These are phyloP conservation scores for Pochonia chlamydosporia DNA, from an alignment of 2,329 filamentous ascomycete genomes.

Conservation along the genomic window DNA sequence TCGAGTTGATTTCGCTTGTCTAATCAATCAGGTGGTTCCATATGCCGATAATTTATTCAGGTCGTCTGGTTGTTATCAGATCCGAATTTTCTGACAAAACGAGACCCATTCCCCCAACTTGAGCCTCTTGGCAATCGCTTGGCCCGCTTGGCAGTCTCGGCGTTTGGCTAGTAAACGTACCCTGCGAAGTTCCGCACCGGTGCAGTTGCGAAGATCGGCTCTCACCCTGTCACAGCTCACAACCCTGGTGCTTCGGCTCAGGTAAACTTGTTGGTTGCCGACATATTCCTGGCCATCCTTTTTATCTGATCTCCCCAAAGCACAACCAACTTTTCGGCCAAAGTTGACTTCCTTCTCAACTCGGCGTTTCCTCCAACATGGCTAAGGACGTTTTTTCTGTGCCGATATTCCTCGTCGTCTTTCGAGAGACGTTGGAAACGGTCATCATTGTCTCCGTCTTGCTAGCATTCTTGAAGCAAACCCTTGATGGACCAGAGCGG, in stretches of 20 bases:
- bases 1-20: not conserved
- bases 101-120: not conserved
- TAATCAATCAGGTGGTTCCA: conserved; percentile 7
- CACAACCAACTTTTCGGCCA: not conserved
- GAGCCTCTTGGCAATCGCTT: not conserved
- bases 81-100: conserved; percentile 1
- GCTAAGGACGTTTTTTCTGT: conserved; percentile 69
- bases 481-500: conserved; percentile 56
- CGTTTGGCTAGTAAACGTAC: not conserved
- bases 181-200: not conserved
- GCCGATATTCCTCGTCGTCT: conserved; percentile 84
- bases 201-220: not conserved
- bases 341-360: not conserved
- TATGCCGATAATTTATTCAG: not conserved
- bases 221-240: not conserved
- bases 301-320: not conserved
- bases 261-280: not conserved
- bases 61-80: conserved; percentile 6
- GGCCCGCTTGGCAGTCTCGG: not conserved
- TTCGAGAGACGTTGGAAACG: conserved; percentile 78
- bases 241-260: not conserved
- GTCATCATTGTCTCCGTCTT: conserved; percentile 84
- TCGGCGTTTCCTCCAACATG: conserved; percentile 28
- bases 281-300: not conserved
- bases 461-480: conserved; percentile 79